Base-by-base conservation (phyloP, 345 rosid genomes). In the Dimocarpus longan region DNA sequence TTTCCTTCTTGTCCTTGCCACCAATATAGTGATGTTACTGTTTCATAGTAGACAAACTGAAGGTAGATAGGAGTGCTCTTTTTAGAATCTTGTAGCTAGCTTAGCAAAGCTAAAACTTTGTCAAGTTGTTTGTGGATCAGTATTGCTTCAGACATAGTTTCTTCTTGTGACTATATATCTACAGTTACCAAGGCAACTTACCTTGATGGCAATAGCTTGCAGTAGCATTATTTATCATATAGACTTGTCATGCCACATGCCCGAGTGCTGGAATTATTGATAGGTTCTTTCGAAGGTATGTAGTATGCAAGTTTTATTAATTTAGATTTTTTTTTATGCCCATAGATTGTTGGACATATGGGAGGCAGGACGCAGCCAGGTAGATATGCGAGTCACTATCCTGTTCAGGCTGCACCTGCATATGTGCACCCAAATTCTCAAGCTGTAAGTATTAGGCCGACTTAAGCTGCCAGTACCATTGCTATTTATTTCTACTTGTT, bases 391-490 rank as follows among this genome's bases (percentile, higher is more conserved):
- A 67, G 89, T 85, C 98, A 85, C 79, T 90, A 90, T 83, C 73
- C 91, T 79, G 84, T 85, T 83, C 97, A 87, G 78, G 81, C 89
- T 66, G 86, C 89, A 77, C 93, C 91, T 8, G 52, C 92, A 68
- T 89, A 85, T 85, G 81, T 84, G 80, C 88, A 89, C 76, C 90
- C 90, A 52, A 90, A 85, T 84, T 80, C 92, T 66, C 97, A 89
- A 87, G 88, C 92, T 42, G 87, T 91, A 78, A 85, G 90, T 73
- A 74, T 73, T 52, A 62, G 78, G 78, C 44, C 43, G 42, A 66
- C 39, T 39, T 79, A 10, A 22, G 18, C 15, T 64, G 56, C 43
- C 73, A 24, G 40, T 42, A 60, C 37, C 57, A 26, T 80, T 37
- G 67, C 67, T 2, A 21, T 64, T 52, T 48, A n/a, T 24, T 22